Percentiles rank a stretch among this genome's conserved stretches.
Conservation (phyloP, 2,329 filamentous ascomycete species). For the Penicillium decumbens region DNA sequence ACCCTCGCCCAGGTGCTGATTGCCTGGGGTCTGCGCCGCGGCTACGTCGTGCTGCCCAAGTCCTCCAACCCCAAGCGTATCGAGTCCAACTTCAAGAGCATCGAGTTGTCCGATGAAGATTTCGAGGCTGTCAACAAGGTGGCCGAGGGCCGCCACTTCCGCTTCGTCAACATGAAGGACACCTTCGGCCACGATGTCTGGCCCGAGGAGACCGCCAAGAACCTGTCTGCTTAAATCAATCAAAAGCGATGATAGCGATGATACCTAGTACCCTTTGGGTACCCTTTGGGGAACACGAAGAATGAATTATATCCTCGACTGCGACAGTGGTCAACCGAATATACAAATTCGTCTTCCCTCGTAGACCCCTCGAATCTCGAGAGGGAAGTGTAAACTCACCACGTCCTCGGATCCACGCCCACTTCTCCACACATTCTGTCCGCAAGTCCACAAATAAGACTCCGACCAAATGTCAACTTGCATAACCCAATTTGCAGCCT, state of each 20-base stretch:
- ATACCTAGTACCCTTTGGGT: not conserved
- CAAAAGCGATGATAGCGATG: not conserved
- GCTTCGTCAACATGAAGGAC: constrained; percentile 79
- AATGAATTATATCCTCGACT: not conserved
- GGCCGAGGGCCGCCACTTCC: constrained; percentile 60
- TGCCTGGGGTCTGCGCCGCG: constrained; percentile 62
- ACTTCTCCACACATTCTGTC: not conserved
- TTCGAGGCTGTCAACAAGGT: constrained; percentile 60
- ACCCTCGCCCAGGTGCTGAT: constrained; percentile 59
- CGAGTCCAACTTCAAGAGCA: constrained; percentile 63
- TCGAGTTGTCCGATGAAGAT: constrained; percentile 55
- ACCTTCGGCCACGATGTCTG: constrained; percentile 71
- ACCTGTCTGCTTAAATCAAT: constrained; percentile 28
- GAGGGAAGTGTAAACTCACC: not conserved
- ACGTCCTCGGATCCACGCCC: constrained; percentile 8
- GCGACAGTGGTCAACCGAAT: not conserved
- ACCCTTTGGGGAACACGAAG: not conserved
- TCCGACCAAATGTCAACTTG: not conserved
- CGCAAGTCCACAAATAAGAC: constrained; percentile 1
- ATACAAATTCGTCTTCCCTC: not conserved
- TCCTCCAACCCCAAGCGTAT: constrained; percentile 63
- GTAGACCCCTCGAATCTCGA: not conserved
- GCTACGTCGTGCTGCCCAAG: constrained; percentile 66
- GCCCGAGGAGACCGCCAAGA: constrained; percentile 52
- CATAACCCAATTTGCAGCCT: not conserved